These are phyloP conservation scores for Erodium trifolium DNA, from an alignment of 441 rosid genomes.

Conservation along the genomic window DNA sequence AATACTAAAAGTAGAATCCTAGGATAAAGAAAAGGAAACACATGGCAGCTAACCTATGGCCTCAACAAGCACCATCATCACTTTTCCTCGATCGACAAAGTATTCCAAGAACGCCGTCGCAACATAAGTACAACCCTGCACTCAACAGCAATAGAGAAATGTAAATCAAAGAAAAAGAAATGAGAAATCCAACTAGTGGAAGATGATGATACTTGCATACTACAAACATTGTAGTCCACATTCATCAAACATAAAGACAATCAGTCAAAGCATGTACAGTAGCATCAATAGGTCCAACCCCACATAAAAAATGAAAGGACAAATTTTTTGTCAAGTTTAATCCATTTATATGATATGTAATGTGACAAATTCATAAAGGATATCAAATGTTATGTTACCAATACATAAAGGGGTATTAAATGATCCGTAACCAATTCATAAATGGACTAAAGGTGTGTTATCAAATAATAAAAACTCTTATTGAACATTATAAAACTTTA, in stretches of 20 bases:
- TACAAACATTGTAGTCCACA: too few relatives aligned
- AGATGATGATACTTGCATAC: too few relatives aligned
- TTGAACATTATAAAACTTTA: too few relatives aligned
- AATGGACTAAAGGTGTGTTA: too few relatives aligned
- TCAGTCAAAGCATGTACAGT: background rate
- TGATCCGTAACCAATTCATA: too few relatives aligned
- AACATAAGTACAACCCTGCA: slow-evolving; percentile 76
- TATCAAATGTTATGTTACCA: too few relatives aligned
- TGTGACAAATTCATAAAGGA: too few relatives aligned
- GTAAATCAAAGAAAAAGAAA: slow-evolving; percentile 6
- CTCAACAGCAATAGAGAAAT: background rate
- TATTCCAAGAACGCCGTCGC: slow-evolving; percentile 47
- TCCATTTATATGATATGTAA: too few relatives aligned
- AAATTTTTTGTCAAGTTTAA: too few relatives aligned
- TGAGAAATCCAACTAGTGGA: background rate
- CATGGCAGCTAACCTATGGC: slow-evolving; percentile 58
- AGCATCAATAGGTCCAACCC: background rate
- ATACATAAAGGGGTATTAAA: too few relatives aligned
- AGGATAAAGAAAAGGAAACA: background rate
- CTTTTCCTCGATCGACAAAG: slow-evolving; percentile 47
- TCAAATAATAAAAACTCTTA: too few relatives aligned
- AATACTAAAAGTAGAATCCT: background rate
- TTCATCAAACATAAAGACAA: background rate
- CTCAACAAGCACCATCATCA: slow-evolving; percentile 72
- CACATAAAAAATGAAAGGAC: background rate